Base-by-base conservation (phyloP, 2,329 filamentous ascomycete genomes). In the Fusarium nurragi region DNA sequence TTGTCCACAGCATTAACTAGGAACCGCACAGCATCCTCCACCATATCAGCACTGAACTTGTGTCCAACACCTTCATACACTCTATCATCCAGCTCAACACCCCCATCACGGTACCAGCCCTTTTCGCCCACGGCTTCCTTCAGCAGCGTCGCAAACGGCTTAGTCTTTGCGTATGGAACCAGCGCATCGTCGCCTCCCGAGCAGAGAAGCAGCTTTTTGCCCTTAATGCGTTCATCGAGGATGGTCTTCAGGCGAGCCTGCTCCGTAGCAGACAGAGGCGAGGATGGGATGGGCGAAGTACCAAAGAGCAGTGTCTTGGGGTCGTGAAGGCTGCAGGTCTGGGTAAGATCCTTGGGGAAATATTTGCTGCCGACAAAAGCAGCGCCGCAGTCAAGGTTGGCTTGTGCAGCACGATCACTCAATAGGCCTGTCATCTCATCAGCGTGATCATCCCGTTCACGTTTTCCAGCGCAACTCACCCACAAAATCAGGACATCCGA, bases 401-500 rank as follows among this genome's bases (percentile, higher is more conserved):
- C 90, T 34, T 89, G 81, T 6, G 86, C 81, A 1, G 94, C 94
- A 12, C 95, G 91, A 70, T 94, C 89, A 10, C 81, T 83, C 87
- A 98, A 90, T 16, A 98, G 76, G 19, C 75, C 84, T 85, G 9
- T 30, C 14, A 36, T 19, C 8, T 23, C 21, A 34, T 40, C 21
- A 67, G 48, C 18, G 38, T 22, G 10, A 9, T 14, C 10, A 13
- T 34, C 5, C 12, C n/a, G 16, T 16, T 8, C 4, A 34, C n/a
- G n/a, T 14, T 16, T 25, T 16, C 5, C 9, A 25, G 2, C 3
- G 12, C 23, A 6, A 36, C 75, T 79, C 69, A 87, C 91, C 83
- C 64, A 89, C 86, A 71, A 92, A 97, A 77, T 99, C 94, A 1
- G 94, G 93, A 76, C 93, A 97, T 2, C 94, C 95, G 50, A 98